These are phyloP conservation scores for Neopestalotiopsis rosae DNA, from an alignment of 2,329 filamentous ascomycete genomes.

Conservation along the genomic window DNA sequence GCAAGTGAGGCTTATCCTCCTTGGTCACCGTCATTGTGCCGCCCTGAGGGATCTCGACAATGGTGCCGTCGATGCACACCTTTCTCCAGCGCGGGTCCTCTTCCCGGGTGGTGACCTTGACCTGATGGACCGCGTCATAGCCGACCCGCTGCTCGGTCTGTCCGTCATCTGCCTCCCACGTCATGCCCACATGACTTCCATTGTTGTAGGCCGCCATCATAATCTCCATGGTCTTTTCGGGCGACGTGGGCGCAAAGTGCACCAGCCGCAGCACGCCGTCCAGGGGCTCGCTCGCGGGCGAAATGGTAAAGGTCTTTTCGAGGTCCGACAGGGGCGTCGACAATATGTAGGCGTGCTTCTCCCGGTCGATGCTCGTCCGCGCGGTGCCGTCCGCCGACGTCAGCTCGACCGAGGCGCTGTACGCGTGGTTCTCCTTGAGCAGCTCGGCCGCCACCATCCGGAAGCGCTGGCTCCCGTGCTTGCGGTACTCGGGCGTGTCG, in stretches of 20 bases:
- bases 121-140: conserved; percentile 72
- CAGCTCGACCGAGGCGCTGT: conserved; percentile 49
- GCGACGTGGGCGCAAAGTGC: conserved; percentile 72
- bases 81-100: conserved; percentile 78
- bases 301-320: conserved; percentile 83
- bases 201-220: conserved; percentile 70
- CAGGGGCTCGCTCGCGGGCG: conserved; percentile 71
- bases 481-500: conserved; percentile 81
- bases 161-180: conserved; percentile 40
- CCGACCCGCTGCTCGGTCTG: conserved; percentile 57
- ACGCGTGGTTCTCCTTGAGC: conserved; percentile 60
- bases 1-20: conserved; percentile 47
- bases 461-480: conserved; percentile 79
- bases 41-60: conserved; percentile 72
- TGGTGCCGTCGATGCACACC: conserved; percentile 90
- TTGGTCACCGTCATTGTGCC: conserved; percentile 73
- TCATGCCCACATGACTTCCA: conserved; percentile 60
- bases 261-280: conserved; percentile 75
- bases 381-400: conserved; percentile 17
- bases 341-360: conserved; percentile 77
- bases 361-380: conserved; percentile 36
- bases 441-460: conserved; percentile 82
- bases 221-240: conserved; percentile 74
- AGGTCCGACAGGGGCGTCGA: conserved; percentile 79
- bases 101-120: conserved; percentile 72